A percentile compares a stretch with the other conserved stretches of the same genome.
Conservation (phyloP, 2,329 filamentous ascomycete species). For the Lasiodiplodia sp. region DNA sequence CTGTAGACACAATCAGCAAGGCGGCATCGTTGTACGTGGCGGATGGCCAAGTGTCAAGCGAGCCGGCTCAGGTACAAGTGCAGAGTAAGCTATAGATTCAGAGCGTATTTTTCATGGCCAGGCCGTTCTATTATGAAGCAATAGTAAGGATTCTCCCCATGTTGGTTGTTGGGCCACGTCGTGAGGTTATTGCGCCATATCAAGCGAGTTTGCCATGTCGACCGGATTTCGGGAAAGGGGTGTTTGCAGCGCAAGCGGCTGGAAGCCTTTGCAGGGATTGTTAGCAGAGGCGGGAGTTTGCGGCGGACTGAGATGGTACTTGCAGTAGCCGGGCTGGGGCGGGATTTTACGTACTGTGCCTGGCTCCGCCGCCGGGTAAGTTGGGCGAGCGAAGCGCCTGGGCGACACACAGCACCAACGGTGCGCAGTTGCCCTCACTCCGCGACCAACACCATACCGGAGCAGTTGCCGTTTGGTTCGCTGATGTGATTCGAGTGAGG, state of each 20-base stretch:
- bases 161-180: background rate
- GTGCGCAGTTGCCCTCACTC: constrained; percentile 12
- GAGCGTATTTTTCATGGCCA: constrained; percentile 4
- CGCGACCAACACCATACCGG: background rate
- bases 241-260: constrained; percentile 9
- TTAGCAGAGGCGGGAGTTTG: background rate
- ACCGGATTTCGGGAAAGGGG: background rate
- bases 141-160: constrained; percentile 12
- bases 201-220: background rate
- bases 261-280: constrained; percentile 3
- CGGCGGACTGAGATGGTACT: constrained; percentile 13
- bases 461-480: constrained; percentile 6
- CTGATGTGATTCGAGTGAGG: background rate
- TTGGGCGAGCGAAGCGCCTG: background rate
- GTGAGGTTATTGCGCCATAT: background rate
- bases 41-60: constrained; percentile 43
- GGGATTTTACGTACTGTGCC: constrained; percentile 9
- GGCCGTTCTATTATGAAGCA: constrained; percentile 15
- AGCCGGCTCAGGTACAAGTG: constrained; percentile 29
- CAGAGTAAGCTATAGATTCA: constrained; percentile 49
- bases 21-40: constrained; percentile 47
- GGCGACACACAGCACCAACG: constrained; percentile 11
- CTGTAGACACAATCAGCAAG: constrained; percentile 51
- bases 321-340: constrained; percentile 12
- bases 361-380: background rate